These are phyloP conservation scores for Neonectria neomacrospora DNA, from an alignment of 2,329 filamentous ascomycete genomes.

Conservation along the genomic window DNA sequence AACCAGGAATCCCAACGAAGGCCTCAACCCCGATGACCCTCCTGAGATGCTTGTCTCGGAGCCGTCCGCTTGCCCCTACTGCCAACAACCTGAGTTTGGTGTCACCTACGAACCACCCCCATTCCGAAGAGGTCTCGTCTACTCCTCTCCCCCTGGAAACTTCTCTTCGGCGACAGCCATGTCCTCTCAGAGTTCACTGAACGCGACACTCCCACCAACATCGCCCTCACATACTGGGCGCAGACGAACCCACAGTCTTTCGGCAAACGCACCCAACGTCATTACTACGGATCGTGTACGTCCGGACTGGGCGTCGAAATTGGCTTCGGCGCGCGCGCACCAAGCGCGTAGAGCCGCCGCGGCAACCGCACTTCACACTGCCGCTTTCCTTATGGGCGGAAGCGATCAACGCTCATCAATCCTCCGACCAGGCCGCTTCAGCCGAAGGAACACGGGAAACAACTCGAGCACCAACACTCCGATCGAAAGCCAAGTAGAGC, in stretches of 20 bases:
- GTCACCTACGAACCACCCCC: slow-evolving; percentile 93
- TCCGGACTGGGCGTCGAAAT: slow-evolving; percentile 93
- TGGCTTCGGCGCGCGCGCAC: slow-evolving; percentile 85
- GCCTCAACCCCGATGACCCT: slow-evolving; percentile 59
- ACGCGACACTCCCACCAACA: slow-evolving; percentile 63
- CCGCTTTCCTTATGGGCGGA: slow-evolving; percentile 88
- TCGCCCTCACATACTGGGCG: slow-evolving; percentile 53
- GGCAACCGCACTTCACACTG: slow-evolving; percentile 92
- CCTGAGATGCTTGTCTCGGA: slow-evolving; percentile 84
- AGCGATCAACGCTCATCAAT: slow-evolving; percentile 60
- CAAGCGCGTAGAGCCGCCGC: slow-evolving; percentile 88
- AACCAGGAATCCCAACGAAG: slow-evolving; percentile 50
- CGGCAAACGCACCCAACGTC: slow-evolving; percentile 84
- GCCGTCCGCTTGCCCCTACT: slow-evolving; percentile 92
- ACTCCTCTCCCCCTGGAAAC: slow-evolving; percentile 61
- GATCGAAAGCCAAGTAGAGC: slow-evolving; percentile 33
- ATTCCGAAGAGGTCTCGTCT: slow-evolving; percentile 85
- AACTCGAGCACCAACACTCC: slow-evolving; percentile 47
- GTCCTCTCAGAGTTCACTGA: slow-evolving; percentile 86
- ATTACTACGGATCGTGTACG: slow-evolving; percentile 93
- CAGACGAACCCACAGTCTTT: slow-evolving; percentile 70
- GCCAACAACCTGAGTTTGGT: slow-evolving; percentile 92
- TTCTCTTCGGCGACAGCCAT: slow-evolving; percentile 71
- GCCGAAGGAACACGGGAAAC: slow-evolving; percentile 63
- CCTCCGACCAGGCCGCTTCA: slow-evolving; percentile 62